These are phyloP conservation scores for Wickerhamiella dianesei DNA, from an alignment of 805 yeast genomes.

Conservation along the genomic window DNA sequence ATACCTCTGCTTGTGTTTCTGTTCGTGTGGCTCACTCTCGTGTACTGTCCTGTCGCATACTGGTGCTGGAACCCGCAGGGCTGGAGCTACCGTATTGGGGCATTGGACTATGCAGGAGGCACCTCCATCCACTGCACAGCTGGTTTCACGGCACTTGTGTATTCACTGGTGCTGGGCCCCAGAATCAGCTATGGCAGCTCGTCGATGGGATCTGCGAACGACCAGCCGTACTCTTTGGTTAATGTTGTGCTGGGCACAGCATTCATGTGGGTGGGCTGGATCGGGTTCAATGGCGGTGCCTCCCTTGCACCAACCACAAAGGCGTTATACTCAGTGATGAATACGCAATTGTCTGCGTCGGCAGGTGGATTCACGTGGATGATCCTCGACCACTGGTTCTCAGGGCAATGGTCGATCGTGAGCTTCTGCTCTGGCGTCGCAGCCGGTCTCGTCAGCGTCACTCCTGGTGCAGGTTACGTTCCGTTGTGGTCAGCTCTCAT, in stretches of 20 bases:
- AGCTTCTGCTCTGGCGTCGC: slow-evolving; percentile 91
- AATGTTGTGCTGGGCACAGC: slow-evolving; percentile 55
- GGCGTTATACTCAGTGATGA: slow-evolving; percentile 38
- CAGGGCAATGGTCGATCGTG: slow-evolving; percentile 82
- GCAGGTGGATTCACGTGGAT: slow-evolving; percentile 35
- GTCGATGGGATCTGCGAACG: slow-evolving; percentile 26
- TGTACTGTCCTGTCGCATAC: slow-evolving; percentile 58
- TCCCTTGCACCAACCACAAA: slow-evolving; percentile 26
- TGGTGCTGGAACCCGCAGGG: slow-evolving; percentile 66
- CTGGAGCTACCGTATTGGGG: slow-evolving; percentile 49
- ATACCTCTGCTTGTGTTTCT: slow-evolving; percentile 59
- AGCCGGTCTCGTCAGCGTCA: slow-evolving; percentile 87
- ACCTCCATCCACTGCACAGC: slow-evolving; percentile 64
- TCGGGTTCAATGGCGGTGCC: slow-evolving; percentile 66
- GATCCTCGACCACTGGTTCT: slow-evolving; percentile 35
- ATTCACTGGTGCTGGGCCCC: slow-evolving; percentile 51
- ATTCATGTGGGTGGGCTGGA: slow-evolving; percentile 65
- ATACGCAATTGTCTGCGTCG: slow-evolving; percentile 41
- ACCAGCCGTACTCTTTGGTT: slow-evolving; percentile 51
- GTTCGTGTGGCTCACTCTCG: slow-evolving; percentile 56
- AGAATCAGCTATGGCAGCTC: slow-evolving; percentile 40
- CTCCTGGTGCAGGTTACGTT: slow-evolving; percentile 94
- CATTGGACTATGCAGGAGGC: slow-evolving; percentile 63
- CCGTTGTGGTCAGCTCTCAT: slow-evolving; percentile 71
- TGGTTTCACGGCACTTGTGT: slow-evolving; percentile 59